phyloP scores from a whole-genome alignment of 352 stramenopile species.

The Pythium myriotylum region DNA sequence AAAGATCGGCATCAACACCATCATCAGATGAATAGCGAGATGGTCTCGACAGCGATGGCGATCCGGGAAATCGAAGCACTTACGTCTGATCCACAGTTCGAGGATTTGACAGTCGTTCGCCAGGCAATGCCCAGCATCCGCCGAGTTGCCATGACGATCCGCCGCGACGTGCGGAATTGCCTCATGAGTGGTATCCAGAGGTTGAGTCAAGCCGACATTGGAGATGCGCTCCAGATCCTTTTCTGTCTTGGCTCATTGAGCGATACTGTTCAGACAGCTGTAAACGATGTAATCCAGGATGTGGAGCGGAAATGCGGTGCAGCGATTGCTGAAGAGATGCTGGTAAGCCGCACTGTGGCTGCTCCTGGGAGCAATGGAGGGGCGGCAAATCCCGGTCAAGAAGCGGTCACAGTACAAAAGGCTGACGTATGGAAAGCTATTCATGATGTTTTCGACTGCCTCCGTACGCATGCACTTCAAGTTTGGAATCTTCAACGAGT shows the following conservation, averaged over 20 bases:
- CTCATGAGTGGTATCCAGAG: slow-evolving; percentile 54
- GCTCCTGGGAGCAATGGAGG: slow-evolving; percentile 18
- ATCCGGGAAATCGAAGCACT: slow-evolving; percentile 74
- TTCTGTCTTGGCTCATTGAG: slow-evolving; percentile 71
- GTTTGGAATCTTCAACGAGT: slow-evolving; percentile 89
- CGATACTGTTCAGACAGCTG: slow-evolving; percentile 65
- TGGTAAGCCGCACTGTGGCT: slow-evolving; percentile 36
- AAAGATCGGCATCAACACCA: slow-evolving; percentile 27
- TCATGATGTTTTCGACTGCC: slow-evolving; percentile 75
- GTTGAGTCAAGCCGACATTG: slow-evolving; percentile 70
- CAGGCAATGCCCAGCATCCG: slow-evolving; percentile 52
- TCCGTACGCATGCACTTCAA: slow-evolving; percentile 69
- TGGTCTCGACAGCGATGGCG: slow-evolving; percentile 63
- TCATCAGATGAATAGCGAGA: slow-evolving; percentile 40
- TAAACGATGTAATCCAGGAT: slow-evolving; percentile 86
- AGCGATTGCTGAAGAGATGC: slow-evolving; percentile 65
- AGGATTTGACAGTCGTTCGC: slow-evolving; percentile 67
- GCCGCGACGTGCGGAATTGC: slow-evolving; percentile 52
- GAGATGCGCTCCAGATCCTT: slow-evolving; percentile 77
- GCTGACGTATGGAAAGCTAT: slow-evolving; percentile 81
- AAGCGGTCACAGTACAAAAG: slow-evolving; percentile 52
- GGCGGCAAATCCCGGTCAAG: neutral
- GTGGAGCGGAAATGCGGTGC: slow-evolving; percentile 66
- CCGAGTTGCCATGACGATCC: slow-evolving; percentile 49
- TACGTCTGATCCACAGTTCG: slow-evolving; percentile 54